Percentiles rank a stretch among this genome's conserved stretches.
These are phyloP conservation scores for Chaetoceros tenuissimus DNA, from an alignment of 108 stramenopile genomes.

Conservation along the genomic window DNA sequence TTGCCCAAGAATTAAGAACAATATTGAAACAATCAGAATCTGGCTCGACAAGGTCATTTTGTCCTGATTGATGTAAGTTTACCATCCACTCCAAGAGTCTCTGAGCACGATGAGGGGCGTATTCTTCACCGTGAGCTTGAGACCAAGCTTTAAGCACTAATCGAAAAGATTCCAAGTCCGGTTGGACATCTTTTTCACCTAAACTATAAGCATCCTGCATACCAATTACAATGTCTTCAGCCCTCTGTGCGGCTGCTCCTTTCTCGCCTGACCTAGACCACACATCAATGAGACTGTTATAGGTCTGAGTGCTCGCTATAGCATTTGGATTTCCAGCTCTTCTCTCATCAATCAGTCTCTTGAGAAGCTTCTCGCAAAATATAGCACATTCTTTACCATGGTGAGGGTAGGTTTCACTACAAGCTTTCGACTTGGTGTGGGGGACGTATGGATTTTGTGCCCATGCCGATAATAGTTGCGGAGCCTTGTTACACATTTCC, in stretches of 20 bases:
- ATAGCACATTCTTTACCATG: constrained; percentile 45
- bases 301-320: constrained; percentile 12
- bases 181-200: not conserved
- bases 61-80: constrained; percentile 21
- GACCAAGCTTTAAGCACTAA: not conserved
- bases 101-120: constrained; percentile 21
- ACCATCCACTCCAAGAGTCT: constrained; percentile 62
- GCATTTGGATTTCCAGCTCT: constrained; percentile 47
- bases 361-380: constrained; percentile 52
- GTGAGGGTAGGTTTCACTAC: constrained; percentile 3
- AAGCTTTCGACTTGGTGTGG: not conserved
- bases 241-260: constrained; percentile 62
- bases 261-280: constrained; percentile 82
- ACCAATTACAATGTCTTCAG: constrained; percentile 49
- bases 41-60: constrained; percentile 40
- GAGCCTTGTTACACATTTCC: constrained; percentile 33
- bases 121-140: constrained; percentile 4
- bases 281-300: constrained; percentile 52
- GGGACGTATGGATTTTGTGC: constrained; percentile 9
- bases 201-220: not conserved
- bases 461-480: constrained; percentile 66
- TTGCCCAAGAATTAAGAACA: constrained; percentile 53
- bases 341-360: constrained; percentile 65
- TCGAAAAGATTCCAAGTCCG: not conserved
- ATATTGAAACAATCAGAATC: constrained; percentile 52